Evolutionary conservation across 2,329 filamentous ascomycete species (phyloP), one percentile per base, ranked within the genome.

Genomic region (Epichloe scottii): DNA sequence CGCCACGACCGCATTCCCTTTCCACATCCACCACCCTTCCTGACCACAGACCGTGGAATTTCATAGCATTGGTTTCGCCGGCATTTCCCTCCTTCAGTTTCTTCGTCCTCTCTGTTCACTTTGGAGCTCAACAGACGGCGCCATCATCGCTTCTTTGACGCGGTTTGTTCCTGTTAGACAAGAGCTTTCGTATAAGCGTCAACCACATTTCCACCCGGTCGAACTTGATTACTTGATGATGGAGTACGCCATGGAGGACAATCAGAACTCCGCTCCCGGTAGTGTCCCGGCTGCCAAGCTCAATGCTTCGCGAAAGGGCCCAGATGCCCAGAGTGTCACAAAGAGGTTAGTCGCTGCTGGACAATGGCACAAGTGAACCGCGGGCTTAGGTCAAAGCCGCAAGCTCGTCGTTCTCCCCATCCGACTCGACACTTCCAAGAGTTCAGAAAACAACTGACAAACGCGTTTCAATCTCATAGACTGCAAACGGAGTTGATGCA

Each of bases 401-500:
- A 26, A 30, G 45, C 35, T 47, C 26, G 42, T n/a, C 19, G 12
- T 19, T 44, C 26, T 44, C 30, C 8, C 15, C 11, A 19, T 33
- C 15, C 17, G 33, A 46, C 21, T 37, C 12, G 3, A 6, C 33
- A n/a, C 19, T 46, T 46, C 21, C 12, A 10, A 37, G 15, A 15
- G 34, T 19, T 11, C 23, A 38, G 35, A 7, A 17, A 11, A 12
- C 8, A 8, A 23, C 43, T 54, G 30, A 54, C 49, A 41, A 3
- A 4, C 4, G 4, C 14, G 3, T 35, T n/a, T 4, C 26, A 48
- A 42, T 23, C 7, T 15, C 10, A 23, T 63, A 97, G 93, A 62
- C 78, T 98, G 52, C 93, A 98, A 71, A 94, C 90, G 46, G 93
- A 98, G 71, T 79, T 98, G 59, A 97, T 98, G 91, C 85, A 93